Evolutionary conservation across 2,329 filamentous ascomycete genomes (phyloP).

Genomic region (Fusarium circinatum): DNA sequence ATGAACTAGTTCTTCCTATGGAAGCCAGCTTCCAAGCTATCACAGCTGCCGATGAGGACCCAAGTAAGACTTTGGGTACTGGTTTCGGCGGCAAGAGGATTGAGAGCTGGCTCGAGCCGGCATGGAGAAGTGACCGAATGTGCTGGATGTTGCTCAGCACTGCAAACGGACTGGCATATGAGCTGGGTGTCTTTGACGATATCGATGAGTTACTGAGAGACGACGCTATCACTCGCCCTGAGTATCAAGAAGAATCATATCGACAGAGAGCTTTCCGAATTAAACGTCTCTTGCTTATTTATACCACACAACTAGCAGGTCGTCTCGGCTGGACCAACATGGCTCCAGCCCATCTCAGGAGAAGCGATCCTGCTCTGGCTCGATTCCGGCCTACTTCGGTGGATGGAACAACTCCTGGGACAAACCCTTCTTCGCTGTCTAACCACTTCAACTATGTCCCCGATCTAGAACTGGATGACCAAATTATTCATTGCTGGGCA

Average conservation of each 20-base stretch:
- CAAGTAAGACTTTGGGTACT: conserved; percentile 51
- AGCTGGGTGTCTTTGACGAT: conserved; percentile 94
- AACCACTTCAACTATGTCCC: conserved; percentile 74
- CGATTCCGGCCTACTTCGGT: conserved; percentile 60
- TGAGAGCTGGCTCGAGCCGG: conserved; percentile 95
- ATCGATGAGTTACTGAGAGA: conserved; percentile 76
- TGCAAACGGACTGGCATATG: conserved; percentile 88
- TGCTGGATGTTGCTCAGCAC: conserved; percentile 98
- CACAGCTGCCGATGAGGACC: conserved; percentile 52
- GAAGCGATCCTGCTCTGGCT: conserved; percentile 66
- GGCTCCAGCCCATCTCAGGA: conserved; percentile 76
- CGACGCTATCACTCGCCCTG: conserved; percentile 67
- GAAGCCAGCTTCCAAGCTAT: conserved; percentile 59
- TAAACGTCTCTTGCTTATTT: conserved; percentile 87
- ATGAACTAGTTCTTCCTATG: conserved; percentile 73
- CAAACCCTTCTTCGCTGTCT: conserved; percentile 65
- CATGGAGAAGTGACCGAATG: conserved; percentile 94
- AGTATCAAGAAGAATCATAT: conserved; percentile 80
- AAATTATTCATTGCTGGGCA: conserved; percentile 89
- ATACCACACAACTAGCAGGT: conserved; percentile 92
- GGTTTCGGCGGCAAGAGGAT: conserved; percentile 85
- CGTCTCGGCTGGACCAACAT: conserved; percentile 93
- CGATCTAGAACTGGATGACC: conserved; percentile 73
- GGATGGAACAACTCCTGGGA: conserved; percentile 70
- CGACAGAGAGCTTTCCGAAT: conserved; percentile 83